Percentiles rank a stretch among this genome's conserved stretches.
phyloP scores from a whole-genome alignment of 208 protist genomes.

The Crithidia thermophila region DNA sequence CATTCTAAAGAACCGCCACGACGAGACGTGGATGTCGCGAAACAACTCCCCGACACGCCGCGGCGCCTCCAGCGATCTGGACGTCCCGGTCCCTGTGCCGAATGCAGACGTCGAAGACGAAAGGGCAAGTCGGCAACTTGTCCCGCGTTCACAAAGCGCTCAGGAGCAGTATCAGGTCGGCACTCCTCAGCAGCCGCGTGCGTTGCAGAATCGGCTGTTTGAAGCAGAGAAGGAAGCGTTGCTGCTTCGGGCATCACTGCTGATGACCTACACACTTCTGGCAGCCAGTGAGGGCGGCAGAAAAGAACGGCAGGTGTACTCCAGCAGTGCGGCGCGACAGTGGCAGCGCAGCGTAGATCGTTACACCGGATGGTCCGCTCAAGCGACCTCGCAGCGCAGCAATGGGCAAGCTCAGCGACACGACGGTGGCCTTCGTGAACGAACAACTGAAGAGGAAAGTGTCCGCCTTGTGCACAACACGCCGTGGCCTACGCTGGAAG shows the following conservation, averaged over 20 bases:
- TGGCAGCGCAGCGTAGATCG: not conserved
- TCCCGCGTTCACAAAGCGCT: no score
- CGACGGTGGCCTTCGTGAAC: no score
- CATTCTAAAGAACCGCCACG: not conserved
- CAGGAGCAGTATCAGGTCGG: no score
- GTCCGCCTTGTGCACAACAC: no score
- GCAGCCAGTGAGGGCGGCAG: not conserved
- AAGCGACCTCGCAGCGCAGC: not conserved
- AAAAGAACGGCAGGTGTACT: not conserved
- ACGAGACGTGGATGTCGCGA: not conserved
- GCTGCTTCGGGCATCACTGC: slow-evolving; percentile 15
- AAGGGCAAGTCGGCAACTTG: no score
- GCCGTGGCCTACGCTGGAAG: slow-evolving; percentile 7
- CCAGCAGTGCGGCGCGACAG: not conserved
- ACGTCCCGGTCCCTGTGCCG: not conserved
- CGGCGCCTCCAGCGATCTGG: not conserved
- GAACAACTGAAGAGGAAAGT: no score
- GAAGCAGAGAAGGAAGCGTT: slow-evolving; percentile 2
- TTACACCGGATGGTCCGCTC: slow-evolving; percentile 5
- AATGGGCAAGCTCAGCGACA: not conserved
- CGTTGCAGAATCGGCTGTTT: not conserved
- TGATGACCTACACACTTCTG: slow-evolving; percentile 21
- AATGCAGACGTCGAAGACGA: no score
- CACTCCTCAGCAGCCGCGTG: not conserved
- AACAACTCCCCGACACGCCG: not conserved